Base-by-base conservation (phyloP, 305 asterid species). In the Galium porrigens region DNA sequence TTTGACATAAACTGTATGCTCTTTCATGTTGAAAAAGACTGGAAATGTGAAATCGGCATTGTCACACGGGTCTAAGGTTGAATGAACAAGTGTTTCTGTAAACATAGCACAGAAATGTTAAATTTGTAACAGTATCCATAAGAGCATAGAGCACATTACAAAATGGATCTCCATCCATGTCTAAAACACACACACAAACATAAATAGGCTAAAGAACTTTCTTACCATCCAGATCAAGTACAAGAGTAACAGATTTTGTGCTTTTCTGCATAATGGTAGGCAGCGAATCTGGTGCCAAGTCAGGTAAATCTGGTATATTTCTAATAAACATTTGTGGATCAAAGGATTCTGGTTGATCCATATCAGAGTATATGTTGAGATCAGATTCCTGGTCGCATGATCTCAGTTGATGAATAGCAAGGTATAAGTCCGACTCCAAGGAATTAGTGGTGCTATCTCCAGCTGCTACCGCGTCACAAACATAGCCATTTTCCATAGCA, bases 81-180 rank as follows among this genome's bases (percentile, higher is more conserved):
- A 92, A 83, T 92, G 99, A 69, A 92, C 95, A n/a, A 92, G 97
- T 34, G 99, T 92, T 80, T 92, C 99, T 92, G 95, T 70, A 75
- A 58, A 79, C 48, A 67, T 44, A 46, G 72, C 73, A 73, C 72
- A 76, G 52, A 71, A 79, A 64, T 51, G 46, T 39, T 14, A 41
- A 67, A 67, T 68, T 59, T 33, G 39, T 72, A 72, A 70, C 66
- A 54, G 17, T 56, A 73, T 37, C 44, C 18, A 61, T 55, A 12
- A 14, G 20, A 5, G 41, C 9, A 51, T 17, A 6, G 36, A 68
- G 20, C 7, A 2, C 15, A 33, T 18, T 5, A 11, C 36, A 39
- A 61, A 25, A 7, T 62, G 10, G 54, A 22, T 56, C 27, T 12
- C 37, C 2, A 55, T 27, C 22, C 9, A 60, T 36, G 30, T 17